Conservation (phyloP, 768 basidiomycete genomes). For the Panellus pusillus region DNA sequence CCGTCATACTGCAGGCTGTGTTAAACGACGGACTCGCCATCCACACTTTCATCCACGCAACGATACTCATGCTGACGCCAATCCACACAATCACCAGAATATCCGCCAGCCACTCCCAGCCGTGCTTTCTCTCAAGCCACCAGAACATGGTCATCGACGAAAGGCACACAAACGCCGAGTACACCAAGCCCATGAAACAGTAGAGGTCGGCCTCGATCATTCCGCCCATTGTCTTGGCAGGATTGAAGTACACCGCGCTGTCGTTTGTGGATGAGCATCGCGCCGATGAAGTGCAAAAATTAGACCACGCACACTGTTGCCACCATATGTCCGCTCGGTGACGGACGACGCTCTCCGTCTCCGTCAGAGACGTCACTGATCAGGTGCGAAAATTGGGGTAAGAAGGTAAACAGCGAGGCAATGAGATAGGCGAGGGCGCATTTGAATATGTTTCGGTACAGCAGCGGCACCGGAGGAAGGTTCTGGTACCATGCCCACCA, state of each 20-base stretch:
- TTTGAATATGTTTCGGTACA: slow-evolving; percentile 80
- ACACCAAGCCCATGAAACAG: slow-evolving; percentile 69
- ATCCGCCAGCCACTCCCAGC: slow-evolving; percentile 76
- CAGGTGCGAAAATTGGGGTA: slow-evolving; percentile 66
- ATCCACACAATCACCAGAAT: slow-evolving; percentile 77
- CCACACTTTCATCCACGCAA: slow-evolving; percentile 93
- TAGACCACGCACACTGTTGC: slow-evolving; percentile 77
- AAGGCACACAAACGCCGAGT: slow-evolving; percentile 72
- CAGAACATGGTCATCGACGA: slow-evolving; percentile 77
- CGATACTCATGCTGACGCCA: slow-evolving; percentile 72
- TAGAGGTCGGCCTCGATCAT: slow-evolving; percentile 92
- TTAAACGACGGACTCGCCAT: slow-evolving; percentile 83
- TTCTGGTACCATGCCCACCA: slow-evolving; percentile 22
- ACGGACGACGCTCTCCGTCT: slow-evolving; percentile 52
- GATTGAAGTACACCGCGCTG: slow-evolving; percentile 87
- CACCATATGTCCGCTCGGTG: slow-evolving; percentile 86
- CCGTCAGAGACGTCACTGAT: slow-evolving; percentile 62
- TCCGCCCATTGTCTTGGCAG: slow-evolving; percentile 87
- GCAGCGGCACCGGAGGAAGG: slow-evolving; percentile 41
- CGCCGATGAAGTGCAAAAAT: not conserved
- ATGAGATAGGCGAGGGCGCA: slow-evolving; percentile 90
- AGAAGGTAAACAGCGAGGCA: slow-evolving; percentile 91
- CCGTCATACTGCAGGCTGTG: slow-evolving; percentile 87
- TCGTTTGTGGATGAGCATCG: not conserved
- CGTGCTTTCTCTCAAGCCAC: slow-evolving; percentile 70